Evolutionary conservation across 257 asterid genomes (phyloP), one percentile per base, ranked within the genome.

Genomic region (Handroanthus guayacan): DNA sequence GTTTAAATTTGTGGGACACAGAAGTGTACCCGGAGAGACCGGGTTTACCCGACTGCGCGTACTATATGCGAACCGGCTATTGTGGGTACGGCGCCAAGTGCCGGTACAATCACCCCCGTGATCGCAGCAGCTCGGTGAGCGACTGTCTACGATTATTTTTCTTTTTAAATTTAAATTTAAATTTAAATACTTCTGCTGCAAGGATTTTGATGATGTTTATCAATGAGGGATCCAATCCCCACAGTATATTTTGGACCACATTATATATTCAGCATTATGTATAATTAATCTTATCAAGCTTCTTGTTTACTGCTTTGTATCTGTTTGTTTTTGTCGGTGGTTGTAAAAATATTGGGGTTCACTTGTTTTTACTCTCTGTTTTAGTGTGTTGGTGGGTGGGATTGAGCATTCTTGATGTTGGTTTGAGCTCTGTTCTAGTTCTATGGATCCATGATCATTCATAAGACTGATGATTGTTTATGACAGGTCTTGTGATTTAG

Each of bases 61-160:
- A 91, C 84, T 93, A 87, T 75, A 69, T 89, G 83, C 81, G 96
- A 48, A 91, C 95, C 72, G 97, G 98, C 80, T 64, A 90, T 9
- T 93, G 98, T 75, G 97, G 95, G 0, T 93, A 87, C 70, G 98
- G 92, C 67, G 84, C 82, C 78, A 91, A 88, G 84, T 93, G 98
- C 86, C 93, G 97, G 68, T 93, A 77, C 80, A 89, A 89, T 79
- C 98, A 93, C 82, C 98, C 98, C 47, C 87, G 78, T 41, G 88
- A 93, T 88, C 93, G 89, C 13, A 72, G 68, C 75, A 67, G 70
- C 87, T 76, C 87, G 63, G 98, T 93, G 75, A 80, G 91, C 43
- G 67, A 64, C 60, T 65, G 10, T 72, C 55, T 66, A 12, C 16
- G 9, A 9, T n/a, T 31, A 1, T 67, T 62, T 4, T 54, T 25